Evolutionary conservation across 169 alveolate genomes (phyloP).

Genomic region (Cryptosporidium bovis): DNA sequence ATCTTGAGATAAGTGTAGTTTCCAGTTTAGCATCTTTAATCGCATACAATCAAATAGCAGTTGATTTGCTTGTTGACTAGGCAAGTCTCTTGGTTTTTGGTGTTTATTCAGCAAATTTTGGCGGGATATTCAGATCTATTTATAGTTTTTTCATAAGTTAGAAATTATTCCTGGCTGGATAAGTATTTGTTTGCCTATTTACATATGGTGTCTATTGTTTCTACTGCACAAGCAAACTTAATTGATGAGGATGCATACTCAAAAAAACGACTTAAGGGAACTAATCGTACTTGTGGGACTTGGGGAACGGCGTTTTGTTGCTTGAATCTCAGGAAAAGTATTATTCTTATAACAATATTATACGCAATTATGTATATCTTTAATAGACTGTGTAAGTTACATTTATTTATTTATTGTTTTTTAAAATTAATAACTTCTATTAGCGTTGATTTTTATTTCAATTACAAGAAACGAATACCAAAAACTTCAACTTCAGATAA

Average conservation of each 20-base stretch:
- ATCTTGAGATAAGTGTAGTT: conserved; percentile 24
- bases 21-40: conserved; percentile 43
- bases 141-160: conserved; percentile 2
- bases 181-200: neutral
- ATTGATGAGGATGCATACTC: conserved; percentile 30
- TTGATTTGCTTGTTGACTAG: conserved; percentile 22
- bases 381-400: conserved; percentile 23
- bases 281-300: conserved; percentile 33
- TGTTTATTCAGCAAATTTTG: neutral
- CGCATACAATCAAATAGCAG: conserved; percentile 63
- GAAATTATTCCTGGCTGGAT: neutral
- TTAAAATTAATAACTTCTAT: neutral
- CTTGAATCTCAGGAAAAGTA: conserved; percentile 37
- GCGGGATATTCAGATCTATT: conserved; percentile 57
- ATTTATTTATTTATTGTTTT: neutral
- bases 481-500: too few relatives aligned
- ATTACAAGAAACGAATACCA: too few relatives aligned
- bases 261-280: neutral
- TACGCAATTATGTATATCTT: conserved; percentile 21
- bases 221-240: conserved; percentile 63
- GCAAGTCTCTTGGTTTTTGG: neutral
- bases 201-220: conserved; percentile 66
- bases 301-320: conserved; percentile 74
- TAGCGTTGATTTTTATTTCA: neutral
- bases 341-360: conserved; percentile 15